Evolutionary conservation across 345 rosid genomes (phyloP).

Genomic region (Arabis hirsuta): DNA sequence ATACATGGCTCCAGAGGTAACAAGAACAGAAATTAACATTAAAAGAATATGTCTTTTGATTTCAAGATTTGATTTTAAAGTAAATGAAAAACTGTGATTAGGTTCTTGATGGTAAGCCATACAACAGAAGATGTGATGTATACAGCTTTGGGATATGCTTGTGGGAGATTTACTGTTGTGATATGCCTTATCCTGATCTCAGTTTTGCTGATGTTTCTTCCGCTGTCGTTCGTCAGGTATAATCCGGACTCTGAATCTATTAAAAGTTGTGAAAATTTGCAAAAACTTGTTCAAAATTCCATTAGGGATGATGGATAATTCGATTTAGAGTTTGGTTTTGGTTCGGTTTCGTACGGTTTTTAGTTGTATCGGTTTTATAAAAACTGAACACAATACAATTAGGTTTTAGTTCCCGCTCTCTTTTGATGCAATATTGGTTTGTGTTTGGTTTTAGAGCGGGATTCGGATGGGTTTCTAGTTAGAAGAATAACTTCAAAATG

Average conservation of each 20-base stretch:
- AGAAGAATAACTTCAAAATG: background rate
- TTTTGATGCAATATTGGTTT: conserved; percentile 1
- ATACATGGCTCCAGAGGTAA: conserved; percentile 99
- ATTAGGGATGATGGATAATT: background rate
- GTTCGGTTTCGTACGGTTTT: background rate
- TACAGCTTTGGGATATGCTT: conserved; percentile 99
- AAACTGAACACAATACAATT: conserved; percentile 2
- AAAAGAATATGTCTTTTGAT: background rate
- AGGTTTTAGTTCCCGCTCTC: conserved; percentile 3
- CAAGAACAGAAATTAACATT: background rate
- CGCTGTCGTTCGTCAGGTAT: conserved; percentile 90
- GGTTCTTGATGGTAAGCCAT: conserved; percentile 99
- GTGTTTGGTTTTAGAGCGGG: conserved; percentile 2
- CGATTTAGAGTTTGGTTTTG: background rate
- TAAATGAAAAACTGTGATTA: conserved; percentile 30
- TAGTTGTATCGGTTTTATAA: conserved; percentile 6
- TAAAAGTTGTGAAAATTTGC: background rate
- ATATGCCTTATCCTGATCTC: conserved; percentile 92
- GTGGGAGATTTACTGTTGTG: conserved; percentile 99
- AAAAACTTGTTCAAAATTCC: background rate
- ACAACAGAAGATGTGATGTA: conserved; percentile 94
- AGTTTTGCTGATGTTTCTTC: conserved; percentile 90
- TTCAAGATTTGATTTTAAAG: conserved; percentile 4
- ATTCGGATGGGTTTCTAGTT: background rate
- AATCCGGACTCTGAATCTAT: no score